Conservation (phyloP, 2,329 filamentous ascomycete species). For the Mycosphaerella sp. region DNA sequence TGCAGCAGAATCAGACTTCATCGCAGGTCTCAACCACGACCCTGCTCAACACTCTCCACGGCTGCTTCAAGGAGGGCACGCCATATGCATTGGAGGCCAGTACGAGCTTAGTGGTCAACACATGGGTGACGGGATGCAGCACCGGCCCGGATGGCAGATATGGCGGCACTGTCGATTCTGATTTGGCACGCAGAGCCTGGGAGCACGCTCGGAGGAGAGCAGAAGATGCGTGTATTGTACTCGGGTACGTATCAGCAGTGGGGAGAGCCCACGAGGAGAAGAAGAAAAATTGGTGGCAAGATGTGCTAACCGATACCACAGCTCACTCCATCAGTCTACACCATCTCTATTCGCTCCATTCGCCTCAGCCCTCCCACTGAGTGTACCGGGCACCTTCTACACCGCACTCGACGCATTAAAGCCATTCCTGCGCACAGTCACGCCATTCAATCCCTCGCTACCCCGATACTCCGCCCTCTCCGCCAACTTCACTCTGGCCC, state of each 20-base stretch:
- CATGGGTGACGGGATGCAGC: conserved; percentile 78
- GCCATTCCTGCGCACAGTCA: conserved; percentile 81
- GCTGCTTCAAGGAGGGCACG: conserved; percentile 72
- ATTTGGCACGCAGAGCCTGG: conserved; percentile 78
- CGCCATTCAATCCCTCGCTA: conserved; percentile 80
- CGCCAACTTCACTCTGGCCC: conserved; percentile 72
- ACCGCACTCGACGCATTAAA: conserved; percentile 73
- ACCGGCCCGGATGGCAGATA: conserved; percentile 60
- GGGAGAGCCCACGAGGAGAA: not conserved
- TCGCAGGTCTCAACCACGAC: conserved; percentile 87
- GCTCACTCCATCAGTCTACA: conserved; percentile 80
- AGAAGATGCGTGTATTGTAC: conserved; percentile 86
- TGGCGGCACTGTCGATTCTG: conserved; percentile 73
- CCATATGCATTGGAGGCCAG: conserved; percentile 85
- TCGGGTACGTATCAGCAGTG: conserved; percentile 56
- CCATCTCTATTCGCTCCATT: conserved; percentile 81
- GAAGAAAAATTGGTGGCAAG: not conserved
- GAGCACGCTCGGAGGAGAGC: conserved; percentile 91
- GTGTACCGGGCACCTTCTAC: conserved; percentile 67
- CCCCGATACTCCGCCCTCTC: conserved; percentile 74
- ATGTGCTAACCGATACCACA: conserved; percentile 35
- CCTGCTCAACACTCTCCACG: conserved; percentile 84
- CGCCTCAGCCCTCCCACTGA: conserved; percentile 70
- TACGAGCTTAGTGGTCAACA: conserved; percentile 89
- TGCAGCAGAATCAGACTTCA: conserved; percentile 44